Base-by-base conservation (phyloP, 371 early-diverging fungal species). In the Racocetra persica region DNA sequence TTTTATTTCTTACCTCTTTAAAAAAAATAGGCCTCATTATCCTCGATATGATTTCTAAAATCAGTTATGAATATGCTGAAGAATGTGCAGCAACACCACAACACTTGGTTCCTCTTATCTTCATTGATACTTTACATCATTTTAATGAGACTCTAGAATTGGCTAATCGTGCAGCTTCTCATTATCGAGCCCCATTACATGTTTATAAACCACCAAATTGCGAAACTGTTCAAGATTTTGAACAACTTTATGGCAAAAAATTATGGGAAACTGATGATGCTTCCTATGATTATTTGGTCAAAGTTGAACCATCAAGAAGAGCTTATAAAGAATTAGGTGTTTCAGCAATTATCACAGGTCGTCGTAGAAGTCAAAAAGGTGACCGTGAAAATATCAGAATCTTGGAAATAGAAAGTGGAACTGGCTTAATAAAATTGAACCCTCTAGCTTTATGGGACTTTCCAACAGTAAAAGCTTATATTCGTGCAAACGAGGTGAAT, bases 101-200 rank as follows among this genome's bases (percentile, higher is more conserved):
- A 28, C 93, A 92, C 76, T 86, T 88, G 28, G 90, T 96, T 3
- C 96, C 97, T 16, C 88, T 97, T 55, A 94, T 97, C 82, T 97
- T 97, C 82, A 85, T 97, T 82, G 96, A 97, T 85, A 97, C 98
- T 1, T 88, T 97, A 57, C 93, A 96, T 84, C 95, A 97, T 86
- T 97, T 97, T 85, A 87, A 90, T 73, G 98, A 98, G 83, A 98
- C 98, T 38, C 84, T 96, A 36, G 93, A 93, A 14, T 88, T 98
- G 52, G 92, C 94, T 16, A 82, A 89, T 24, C 90, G 89, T 32
- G 91, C 90, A 77, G 84, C 92, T 75, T 80, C 88, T 24, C 89
- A 89, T 60, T 98, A 96, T 87, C 82, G 88, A 67, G 92, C 93
- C 22, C 87, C 90, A 13, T 90, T 97, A 66, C 90, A 94, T 80